These are phyloP conservation scores for Boletus vermiculosoides DNA, from an alignment of 768 basidiomycete genomes.

Conservation along the genomic window DNA sequence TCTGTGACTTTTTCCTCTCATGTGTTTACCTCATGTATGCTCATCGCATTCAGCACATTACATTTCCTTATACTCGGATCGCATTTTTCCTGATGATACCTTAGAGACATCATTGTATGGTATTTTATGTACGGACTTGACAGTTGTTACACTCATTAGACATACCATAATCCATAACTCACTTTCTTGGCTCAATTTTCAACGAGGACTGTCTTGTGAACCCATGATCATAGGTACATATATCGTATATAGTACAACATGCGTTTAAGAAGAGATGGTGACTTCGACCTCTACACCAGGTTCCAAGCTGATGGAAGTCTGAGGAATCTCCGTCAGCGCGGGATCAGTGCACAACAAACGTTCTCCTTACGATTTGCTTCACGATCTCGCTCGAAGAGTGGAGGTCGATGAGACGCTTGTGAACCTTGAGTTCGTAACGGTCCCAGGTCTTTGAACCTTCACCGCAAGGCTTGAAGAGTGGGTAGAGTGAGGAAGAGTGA, in stretches of 20 bases:
- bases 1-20: slow-evolving; percentile 36
- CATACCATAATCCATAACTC: slow-evolving; percentile 7
- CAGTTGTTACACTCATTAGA: slow-evolving; percentile 9
- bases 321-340: slow-evolving; percentile 11
- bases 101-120: slow-evolving; percentile 13
- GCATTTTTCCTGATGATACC: slow-evolving; percentile 16
- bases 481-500: not conserved
- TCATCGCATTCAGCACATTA: slow-evolving; percentile 6
- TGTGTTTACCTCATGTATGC: slow-evolving; percentile 9
- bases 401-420: slow-evolving; percentile 99
- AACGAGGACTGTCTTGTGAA: not conserved
- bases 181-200: not conserved
- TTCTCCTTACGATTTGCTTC: slow-evolving; percentile 92
- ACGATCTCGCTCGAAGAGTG: slow-evolving; percentile 99
- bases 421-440: slow-evolving; percentile 97
- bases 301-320: slow-evolving; percentile 99
- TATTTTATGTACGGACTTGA: slow-evolving; percentile 17
- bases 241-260: slow-evolving; percentile 2
- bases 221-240: slow-evolving; percentile 2
- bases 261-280: slow-evolving; percentile 75
- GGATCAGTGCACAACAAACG: not conserved
- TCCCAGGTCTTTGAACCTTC: slow-evolving; percentile 99
- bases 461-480: slow-evolving; percentile 83
- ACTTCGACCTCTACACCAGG: slow-evolving; percentile 99
- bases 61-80: slow-evolving; percentile 3